These are phyloP conservation scores for Verticillium zaregamsianum DNA, from an alignment of 2,329 filamentous ascomycete species.

Conservation along the genomic window DNA sequence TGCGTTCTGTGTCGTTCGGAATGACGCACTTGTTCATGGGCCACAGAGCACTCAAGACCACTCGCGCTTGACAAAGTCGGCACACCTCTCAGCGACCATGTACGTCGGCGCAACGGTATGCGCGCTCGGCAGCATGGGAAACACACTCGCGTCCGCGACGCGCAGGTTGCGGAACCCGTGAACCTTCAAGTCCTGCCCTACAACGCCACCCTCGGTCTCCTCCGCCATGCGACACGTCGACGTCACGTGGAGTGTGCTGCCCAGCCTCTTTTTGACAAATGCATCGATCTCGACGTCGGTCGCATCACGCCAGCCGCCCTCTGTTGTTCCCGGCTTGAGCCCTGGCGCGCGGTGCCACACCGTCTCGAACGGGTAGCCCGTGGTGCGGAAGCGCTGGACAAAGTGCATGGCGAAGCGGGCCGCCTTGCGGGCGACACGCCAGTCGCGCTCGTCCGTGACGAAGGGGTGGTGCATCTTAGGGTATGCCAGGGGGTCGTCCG, in stretches of 20 bases:
- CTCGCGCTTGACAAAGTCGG: conserved; percentile 20
- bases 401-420: conserved; percentile 25
- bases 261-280: conserved; percentile 8
- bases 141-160: conserved; percentile 22
- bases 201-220: conserved; percentile 8
- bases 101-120: conserved; percentile 24
- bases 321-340: not conserved
- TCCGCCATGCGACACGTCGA: conserved; percentile 15
- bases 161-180: conserved; percentile 14
- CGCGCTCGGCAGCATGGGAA: conserved; percentile 21
- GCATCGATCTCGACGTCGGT: conserved; percentile 24
- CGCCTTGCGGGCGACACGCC: conserved; percentile 17
- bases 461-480: conserved; percentile 26
- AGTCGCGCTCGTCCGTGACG: conserved; percentile 23
- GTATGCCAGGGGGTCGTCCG: conserved; percentile 26
- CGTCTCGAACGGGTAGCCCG: conserved; percentile 18
- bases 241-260: conserved; percentile 5
- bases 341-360: conserved; percentile 6
- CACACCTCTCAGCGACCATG: conserved; percentile 26
- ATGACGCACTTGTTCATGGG: not conserved
- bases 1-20: not conserved
- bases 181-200: conserved; percentile 10
- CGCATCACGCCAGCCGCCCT: conserved; percentile 18
- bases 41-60: conserved; percentile 1
- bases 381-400: conserved; percentile 20